Evolutionary conservation across 2,329 filamentous ascomycete species (phyloP).

Genomic region (Ceratocystis huliohia): DNA sequence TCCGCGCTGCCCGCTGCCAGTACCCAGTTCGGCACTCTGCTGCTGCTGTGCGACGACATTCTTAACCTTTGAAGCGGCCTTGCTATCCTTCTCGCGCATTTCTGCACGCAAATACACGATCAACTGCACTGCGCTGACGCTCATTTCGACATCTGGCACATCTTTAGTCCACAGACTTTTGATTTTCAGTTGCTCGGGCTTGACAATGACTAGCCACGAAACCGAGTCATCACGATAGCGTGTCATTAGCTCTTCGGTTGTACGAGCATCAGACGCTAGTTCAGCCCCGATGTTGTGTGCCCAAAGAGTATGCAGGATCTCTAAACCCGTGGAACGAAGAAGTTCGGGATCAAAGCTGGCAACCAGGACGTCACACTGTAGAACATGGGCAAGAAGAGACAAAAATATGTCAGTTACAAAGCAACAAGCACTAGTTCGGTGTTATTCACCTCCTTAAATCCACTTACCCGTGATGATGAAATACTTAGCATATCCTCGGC

Average conservation of each 20-base stretch:
- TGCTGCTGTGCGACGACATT: slow-evolving; percentile 24
- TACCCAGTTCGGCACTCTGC: slow-evolving; percentile 5
- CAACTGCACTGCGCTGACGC: slow-evolving; percentile 43
- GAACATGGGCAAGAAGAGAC: not conserved
- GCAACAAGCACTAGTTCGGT: not conserved
- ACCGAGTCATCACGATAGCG: slow-evolving; percentile 67
- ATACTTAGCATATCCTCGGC: slow-evolving; percentile 45
- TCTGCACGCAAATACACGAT: slow-evolving; percentile 70
- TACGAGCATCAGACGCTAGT: slow-evolving; percentile 65
- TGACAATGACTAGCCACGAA: slow-evolving; percentile 80
- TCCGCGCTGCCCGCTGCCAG: slow-evolving; percentile 26
- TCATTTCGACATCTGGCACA: slow-evolving; percentile 58
- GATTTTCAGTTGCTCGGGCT: slow-evolving; percentile 68
- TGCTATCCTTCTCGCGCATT: slow-evolving; percentile 63
- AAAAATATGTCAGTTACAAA: slow-evolving; percentile 20
- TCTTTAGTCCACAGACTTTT: slow-evolving; percentile 67
- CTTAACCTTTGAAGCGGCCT: slow-evolving; percentile 38
- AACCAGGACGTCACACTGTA: slow-evolving; percentile 73
- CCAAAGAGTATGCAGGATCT: slow-evolving; percentile 70
- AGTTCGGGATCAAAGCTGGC: slow-evolving; percentile 72
- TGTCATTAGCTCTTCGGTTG: slow-evolving; percentile 64
- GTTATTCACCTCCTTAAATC: not conserved
- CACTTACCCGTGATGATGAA: slow-evolving; percentile 42
- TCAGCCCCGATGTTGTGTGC: slow-evolving; percentile 76
- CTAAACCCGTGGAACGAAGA: slow-evolving; percentile 62